Conservation (phyloP, 2,329 filamentous ascomycete genomes). For the Diplodia corticola region DNA sequence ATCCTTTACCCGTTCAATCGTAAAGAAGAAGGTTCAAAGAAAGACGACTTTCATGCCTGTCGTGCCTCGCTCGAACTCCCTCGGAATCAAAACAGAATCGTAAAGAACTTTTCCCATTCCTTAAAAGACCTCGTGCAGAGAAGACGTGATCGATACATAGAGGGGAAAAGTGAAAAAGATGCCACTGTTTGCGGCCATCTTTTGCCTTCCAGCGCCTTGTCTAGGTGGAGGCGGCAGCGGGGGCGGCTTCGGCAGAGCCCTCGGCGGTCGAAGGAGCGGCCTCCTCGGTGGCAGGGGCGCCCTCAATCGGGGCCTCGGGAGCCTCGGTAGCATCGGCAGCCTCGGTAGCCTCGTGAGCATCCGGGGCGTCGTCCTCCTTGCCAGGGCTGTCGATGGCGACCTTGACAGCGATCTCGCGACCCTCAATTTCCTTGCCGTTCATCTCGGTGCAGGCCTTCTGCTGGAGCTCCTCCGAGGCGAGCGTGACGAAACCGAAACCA, state of each 20-base stretch:
- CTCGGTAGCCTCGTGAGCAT: constrained; percentile 39
- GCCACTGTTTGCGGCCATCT: constrained; percentile 1
- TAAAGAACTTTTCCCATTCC: constrained; percentile 23
- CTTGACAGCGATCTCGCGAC: constrained; percentile 99
- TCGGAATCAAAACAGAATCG: constrained; percentile 22
- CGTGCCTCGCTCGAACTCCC: constrained; percentile 22
- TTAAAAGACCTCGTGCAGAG: constrained; percentile 20
- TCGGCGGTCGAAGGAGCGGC: constrained; percentile 24
- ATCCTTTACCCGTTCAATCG: constrained; percentile 18
- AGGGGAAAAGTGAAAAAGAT: constrained; percentile 10
- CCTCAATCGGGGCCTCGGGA: constrained; percentile 50
- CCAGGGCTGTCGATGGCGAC: constrained; percentile 99
- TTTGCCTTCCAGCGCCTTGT: not conserved
- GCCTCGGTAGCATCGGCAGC: constrained; percentile 49
- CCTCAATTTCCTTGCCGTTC: constrained; percentile 99
- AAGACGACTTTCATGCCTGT: constrained; percentile 21
- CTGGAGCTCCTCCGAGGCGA: constrained; percentile 92
- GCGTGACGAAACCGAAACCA: constrained; percentile 97
- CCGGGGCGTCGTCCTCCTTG: constrained; percentile 83
- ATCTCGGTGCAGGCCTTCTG: constrained; percentile 96
- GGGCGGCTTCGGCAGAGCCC: constrained; percentile 23
- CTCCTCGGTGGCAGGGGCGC: constrained; percentile 38
- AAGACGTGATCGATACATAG: constrained; percentile 22
- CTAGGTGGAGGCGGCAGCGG: constrained; percentile 21
- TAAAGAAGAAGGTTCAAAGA: constrained; percentile 18